phyloP scores from a whole-genome alignment of 257 asterid genomes.

The Solanum ossicruentum region DNA sequence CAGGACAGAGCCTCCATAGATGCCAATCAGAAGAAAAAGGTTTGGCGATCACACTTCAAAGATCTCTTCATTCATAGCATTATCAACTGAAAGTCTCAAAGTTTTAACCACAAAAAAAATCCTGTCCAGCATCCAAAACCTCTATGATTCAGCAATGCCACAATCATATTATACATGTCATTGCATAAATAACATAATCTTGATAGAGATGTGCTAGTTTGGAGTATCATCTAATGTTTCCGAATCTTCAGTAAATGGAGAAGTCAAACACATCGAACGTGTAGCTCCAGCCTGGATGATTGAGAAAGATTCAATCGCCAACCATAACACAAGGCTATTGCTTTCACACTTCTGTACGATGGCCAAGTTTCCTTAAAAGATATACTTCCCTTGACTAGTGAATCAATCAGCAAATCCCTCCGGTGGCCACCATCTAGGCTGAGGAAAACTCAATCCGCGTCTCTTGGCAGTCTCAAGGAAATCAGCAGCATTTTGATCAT shows the following conservation, averaged over 20 bases:
- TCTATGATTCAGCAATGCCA: background rate
- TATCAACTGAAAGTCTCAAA: background rate
- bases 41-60: background rate
- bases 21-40: background rate
- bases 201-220: background rate
- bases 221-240: background rate
- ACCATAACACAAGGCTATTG: background rate
- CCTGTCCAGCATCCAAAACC: background rate
- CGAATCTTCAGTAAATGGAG: background rate
- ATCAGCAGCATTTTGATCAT: slow-evolving; percentile 9
- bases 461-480: slow-evolving; percentile 18
- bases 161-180: background rate
- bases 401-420: slow-evolving; percentile 4
- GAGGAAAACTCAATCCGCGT: slow-evolving; percentile 22
- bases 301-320: background rate
- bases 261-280: background rate
- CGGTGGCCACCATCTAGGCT: slow-evolving; percentile 31
- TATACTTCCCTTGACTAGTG: background rate
- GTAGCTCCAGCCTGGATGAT: background rate
- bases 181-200: background rate
- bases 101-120: background rate
- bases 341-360: background rate
- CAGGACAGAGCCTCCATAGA: background rate
- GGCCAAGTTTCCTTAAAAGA: background rate
- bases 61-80: background rate